phyloP scores from a whole-genome alignment of 2,329 filamentous ascomycete species.

The Leptosphaerulina australis region DNA sequence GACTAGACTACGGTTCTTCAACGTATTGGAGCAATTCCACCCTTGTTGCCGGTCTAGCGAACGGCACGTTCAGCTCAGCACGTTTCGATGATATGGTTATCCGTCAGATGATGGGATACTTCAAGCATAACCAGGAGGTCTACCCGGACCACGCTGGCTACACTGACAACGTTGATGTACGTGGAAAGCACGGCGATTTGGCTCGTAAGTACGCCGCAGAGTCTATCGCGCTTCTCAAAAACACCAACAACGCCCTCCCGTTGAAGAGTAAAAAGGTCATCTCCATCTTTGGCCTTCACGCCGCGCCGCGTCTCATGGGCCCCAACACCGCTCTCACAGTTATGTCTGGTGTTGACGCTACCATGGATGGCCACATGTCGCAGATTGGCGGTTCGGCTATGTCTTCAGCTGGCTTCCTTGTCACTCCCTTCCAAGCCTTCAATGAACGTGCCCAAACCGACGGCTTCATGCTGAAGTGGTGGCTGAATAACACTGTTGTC shows the following conservation, averaged over 20 bases:
- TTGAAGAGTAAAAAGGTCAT: conserved; percentile 41
- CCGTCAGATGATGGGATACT: conserved; percentile 13
- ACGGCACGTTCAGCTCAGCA: conserved; percentile 19
- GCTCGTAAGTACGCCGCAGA: conserved; percentile 35
- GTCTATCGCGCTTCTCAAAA: conserved; percentile 52
- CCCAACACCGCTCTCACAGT: conserved; percentile 19
- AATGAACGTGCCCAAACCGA: conserved; percentile 15
- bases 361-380: conserved; percentile 20
- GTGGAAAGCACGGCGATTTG: conserved; percentile 15
- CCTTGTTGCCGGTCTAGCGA: conserved; percentile 26
- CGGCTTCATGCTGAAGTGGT: conserved; percentile 21
- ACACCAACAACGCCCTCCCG: conserved; percentile 59
- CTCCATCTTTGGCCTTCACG: conserved; percentile 14
- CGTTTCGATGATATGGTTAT: conserved; percentile 32
- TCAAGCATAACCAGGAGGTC: conserved; percentile 1
- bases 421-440: conserved; percentile 16
- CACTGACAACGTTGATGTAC: conserved; percentile 15
- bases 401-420: conserved; percentile 12
- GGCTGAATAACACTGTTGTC: conserved; percentile 18
- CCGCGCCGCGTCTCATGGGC: conserved; percentile 12
- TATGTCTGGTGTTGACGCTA: conserved; percentile 14
- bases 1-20: conserved; percentile 48
- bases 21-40: conserved; percentile 25
- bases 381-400: conserved; percentile 18
- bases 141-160: conserved; percentile 12